These are phyloP conservation scores for Monosporascus sp. DNA, from an alignment of 2,329 filamentous ascomycete genomes.

Conservation along the genomic window DNA sequence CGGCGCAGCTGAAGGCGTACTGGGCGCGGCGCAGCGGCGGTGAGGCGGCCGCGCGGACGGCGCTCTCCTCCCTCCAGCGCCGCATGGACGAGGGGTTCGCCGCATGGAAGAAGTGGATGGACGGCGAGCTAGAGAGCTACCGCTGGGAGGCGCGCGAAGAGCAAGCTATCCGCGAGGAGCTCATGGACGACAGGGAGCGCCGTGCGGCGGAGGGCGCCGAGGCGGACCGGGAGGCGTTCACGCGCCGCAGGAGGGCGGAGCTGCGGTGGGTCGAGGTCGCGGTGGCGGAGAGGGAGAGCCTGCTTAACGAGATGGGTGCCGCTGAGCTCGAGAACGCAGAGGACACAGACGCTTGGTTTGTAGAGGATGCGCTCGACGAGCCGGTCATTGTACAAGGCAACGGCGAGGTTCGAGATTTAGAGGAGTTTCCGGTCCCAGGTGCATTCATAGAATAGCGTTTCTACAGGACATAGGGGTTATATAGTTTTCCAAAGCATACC, in stretches of 20 bases:
- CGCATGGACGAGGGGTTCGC: constrained; percentile 37
- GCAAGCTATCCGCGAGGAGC: constrained; percentile 33
- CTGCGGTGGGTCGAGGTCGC: constrained; percentile 42
- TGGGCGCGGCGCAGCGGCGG: constrained; percentile 32
- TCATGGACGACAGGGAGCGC: constrained; percentile 34
- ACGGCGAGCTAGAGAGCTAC: constrained; percentile 34
- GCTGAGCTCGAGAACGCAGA: constrained; percentile 37
- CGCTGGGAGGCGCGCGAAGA: constrained; percentile 34
- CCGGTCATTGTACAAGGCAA: background rate
- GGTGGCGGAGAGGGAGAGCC: constrained; percentile 35
- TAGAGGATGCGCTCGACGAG: constrained; percentile 5
- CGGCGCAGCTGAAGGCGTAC: constrained; percentile 31
- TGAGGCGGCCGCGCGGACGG: constrained; percentile 21
- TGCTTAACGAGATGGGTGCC: constrained; percentile 37
- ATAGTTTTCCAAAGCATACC: background rate
- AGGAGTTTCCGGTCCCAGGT: background rate
- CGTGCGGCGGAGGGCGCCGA: constrained; percentile 22
- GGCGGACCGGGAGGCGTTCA: constrained; percentile 26
- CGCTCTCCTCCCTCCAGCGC: constrained; percentile 30
- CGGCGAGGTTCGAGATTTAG: background rate
- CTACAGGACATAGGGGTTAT: too few relatives aligned
- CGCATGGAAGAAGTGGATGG: constrained; percentile 36
- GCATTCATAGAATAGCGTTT: background rate
- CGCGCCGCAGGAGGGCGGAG: constrained; percentile 36
- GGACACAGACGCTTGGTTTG: constrained; percentile 21